Evolutionary conservation across 805 yeast species (phyloP).

Genomic region (Torulaspora quercuum): DNA sequence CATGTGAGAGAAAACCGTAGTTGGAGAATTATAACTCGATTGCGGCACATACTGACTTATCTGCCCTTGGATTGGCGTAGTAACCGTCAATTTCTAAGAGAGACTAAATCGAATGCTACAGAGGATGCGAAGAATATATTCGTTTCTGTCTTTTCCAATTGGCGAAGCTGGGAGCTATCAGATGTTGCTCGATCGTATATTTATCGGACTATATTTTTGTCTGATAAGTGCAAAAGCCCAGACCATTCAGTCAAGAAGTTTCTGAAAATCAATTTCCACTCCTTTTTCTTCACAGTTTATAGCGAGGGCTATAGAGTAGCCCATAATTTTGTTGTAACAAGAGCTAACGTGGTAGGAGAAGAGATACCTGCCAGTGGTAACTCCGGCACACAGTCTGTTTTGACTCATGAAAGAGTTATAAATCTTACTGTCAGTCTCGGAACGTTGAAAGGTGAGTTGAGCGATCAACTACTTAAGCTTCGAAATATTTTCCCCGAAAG

Average conservation of each 20-base stretch:
- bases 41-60: constrained; percentile 65
- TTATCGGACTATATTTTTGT: constrained; percentile 49
- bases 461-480: constrained; percentile 23
- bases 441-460: constrained; percentile 28
- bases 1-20: constrained; percentile 79
- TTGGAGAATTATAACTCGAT: constrained; percentile 80
- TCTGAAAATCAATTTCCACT: constrained; percentile 20
- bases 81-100: constrained; percentile 7
- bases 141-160: constrained; percentile 56
- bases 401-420: constrained; percentile 18
- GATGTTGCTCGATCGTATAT: constrained; percentile 56
- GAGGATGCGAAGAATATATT: constrained; percentile 51
- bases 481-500: constrained; percentile 10
- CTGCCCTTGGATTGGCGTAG: constrained; percentile 54
- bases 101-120: constrained; percentile 27
- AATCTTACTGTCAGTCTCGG: constrained; percentile 26
- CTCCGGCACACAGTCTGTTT: constrained; percentile 9
- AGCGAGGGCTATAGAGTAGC: constrained; percentile 25
- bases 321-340: constrained; percentile 27
- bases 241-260: constrained; percentile 15
- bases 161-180: constrained; percentile 92
- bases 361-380: constrained; percentile 17
- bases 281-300: constrained; percentile 29
- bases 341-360: constrained; percentile 21
- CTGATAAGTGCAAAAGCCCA: constrained; percentile 14